Conservation (phyloP, 805 yeast species). For the Starmerella kuoi region DNA sequence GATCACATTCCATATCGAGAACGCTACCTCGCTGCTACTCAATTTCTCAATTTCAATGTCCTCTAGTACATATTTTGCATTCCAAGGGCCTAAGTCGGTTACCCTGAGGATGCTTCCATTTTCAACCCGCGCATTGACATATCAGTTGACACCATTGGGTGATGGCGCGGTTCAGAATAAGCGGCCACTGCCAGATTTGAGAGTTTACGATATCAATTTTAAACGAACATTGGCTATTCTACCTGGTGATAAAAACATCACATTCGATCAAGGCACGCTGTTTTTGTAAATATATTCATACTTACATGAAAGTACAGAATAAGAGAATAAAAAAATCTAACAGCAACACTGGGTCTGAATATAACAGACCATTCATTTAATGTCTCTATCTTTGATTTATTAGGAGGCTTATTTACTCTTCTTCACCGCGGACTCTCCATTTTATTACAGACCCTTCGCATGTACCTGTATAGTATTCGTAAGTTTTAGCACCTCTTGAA, state of each 20-base stretch:
- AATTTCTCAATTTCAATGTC: slow-evolving; percentile 44
- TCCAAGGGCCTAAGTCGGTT: slow-evolving; percentile 29
- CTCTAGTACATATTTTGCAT: slow-evolving; percentile 32
- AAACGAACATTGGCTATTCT: slow-evolving; percentile 48
- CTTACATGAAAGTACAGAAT: background rate
- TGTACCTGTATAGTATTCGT: slow-evolving; percentile 47
- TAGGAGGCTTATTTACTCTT: no score
- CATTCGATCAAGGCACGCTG: slow-evolving; percentile 18
- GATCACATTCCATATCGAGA: slow-evolving; percentile 45
- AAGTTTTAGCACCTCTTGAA: slow-evolving; percentile 35
- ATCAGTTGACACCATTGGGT: slow-evolving; percentile 24
- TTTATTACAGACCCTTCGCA: slow-evolving; percentile 51
- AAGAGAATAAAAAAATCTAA: background rate
- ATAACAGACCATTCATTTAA: no score
- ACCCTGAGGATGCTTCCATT: slow-evolving; percentile 48
- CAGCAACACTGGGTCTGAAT: no score
- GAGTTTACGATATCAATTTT: slow-evolving; percentile 56
- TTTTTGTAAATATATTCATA: slow-evolving; percentile 8
- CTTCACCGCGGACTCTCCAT: slow-evolving; percentile 32
- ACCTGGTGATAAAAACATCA: slow-evolving; percentile 26
- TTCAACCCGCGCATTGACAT: slow-evolving; percentile 33
- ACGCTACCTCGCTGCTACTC: slow-evolving; percentile 60
- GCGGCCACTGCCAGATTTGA: slow-evolving; percentile 43
- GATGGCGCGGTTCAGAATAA: slow-evolving; percentile 20
- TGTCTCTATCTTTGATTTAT: no score